Base-by-base conservation (phyloP, 129 eudicot genomes). In the Flaveria trinervia region DNA sequence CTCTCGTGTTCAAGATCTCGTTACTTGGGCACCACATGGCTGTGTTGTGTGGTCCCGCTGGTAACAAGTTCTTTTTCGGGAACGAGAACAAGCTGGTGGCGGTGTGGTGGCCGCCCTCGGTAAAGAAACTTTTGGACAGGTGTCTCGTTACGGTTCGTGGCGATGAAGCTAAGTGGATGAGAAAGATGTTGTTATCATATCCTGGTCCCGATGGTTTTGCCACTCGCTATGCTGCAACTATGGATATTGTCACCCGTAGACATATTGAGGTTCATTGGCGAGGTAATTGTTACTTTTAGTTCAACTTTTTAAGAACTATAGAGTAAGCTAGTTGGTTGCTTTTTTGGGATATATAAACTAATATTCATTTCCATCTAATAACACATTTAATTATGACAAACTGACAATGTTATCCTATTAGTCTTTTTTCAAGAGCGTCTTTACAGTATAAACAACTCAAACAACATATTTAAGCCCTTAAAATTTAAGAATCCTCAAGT, bases 1-100 rank as follows among this genome's bases (percentile, higher is more conserved):
- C 84, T 2, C 62, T 65, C 2, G 79, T 80, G 33, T 80, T 80
- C 50, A 73, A 80, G 59, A 80, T 77, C 14, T 80, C 75, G 12
- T 41, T 80, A 6, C 17, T 68, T 7, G 83, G 79, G 5, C 61
- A 64, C 2, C 68, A 74, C 9, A 18, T 80, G 75, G 78, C 78
- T 0, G 66, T 62, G 6, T 0, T 73, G 2, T 73, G 75, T 26
- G 83, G 75, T 23, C 68, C 83, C 0, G 75, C 69, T 2, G 83
- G 83, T 11, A 80, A 73, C 16, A 80, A 80, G 8, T 64, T 80
- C 0, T 5, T 73, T 26, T 80, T 73, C 48, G 68, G 74, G 2
- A 73, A 80, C 62, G 75, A 73, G 59, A 73, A 73, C 26, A 73
- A 52, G 79, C 23, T 52, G 18, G 74, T 80, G 49, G 79, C 61